phyloP scores from a whole-genome alignment of 805 yeast species.

The Phaffomyces thermotolerans region DNA sequence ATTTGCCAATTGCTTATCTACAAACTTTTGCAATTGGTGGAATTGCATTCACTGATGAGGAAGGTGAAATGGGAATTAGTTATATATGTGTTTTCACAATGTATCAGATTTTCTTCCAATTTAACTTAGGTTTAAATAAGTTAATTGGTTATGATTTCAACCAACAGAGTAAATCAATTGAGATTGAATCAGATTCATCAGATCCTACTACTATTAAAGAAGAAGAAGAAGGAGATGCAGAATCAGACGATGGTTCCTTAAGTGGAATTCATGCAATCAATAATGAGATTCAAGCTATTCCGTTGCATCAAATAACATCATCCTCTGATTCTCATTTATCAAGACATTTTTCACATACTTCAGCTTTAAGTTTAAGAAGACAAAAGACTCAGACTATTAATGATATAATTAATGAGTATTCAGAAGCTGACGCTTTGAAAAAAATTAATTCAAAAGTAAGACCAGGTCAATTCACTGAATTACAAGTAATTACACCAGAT shows the following conservation, averaged over 20 bases:
- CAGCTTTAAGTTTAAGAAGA: constrained; percentile 8
- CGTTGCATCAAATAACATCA: background rate
- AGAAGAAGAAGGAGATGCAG: constrained; percentile 1
- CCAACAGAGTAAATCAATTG: constrained; percentile 7
- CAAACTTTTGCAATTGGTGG: constrained; percentile 48
- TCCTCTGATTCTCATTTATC: background rate
- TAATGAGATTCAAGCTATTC: background rate
- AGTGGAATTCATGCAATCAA: background rate
- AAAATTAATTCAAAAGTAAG: constrained; percentile 11
- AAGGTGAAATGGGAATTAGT: constrained; percentile 74
- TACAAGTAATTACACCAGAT: constrained; percentile 6
- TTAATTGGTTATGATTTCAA: constrained; percentile 59
- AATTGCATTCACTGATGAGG: constrained; percentile 41
- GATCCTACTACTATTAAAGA: background rate
- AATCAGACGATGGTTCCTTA: background rate
- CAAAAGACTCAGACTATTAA: constrained; percentile 21
- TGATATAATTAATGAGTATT: constrained; percentile 44
- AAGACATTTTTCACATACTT: constrained; percentile 1
- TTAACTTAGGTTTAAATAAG: constrained; percentile 69
- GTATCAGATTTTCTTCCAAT: constrained; percentile 51
- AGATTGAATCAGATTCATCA: background rate
- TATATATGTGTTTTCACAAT: constrained; percentile 73
- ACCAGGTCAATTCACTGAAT: constrained; percentile 18
- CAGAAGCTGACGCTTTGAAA: constrained; percentile 18
- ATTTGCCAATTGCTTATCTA: constrained; percentile 69